These are phyloP conservation scores for Candida fluviatilis DNA, from an alignment of 805 yeast species.

Conservation along the genomic window DNA sequence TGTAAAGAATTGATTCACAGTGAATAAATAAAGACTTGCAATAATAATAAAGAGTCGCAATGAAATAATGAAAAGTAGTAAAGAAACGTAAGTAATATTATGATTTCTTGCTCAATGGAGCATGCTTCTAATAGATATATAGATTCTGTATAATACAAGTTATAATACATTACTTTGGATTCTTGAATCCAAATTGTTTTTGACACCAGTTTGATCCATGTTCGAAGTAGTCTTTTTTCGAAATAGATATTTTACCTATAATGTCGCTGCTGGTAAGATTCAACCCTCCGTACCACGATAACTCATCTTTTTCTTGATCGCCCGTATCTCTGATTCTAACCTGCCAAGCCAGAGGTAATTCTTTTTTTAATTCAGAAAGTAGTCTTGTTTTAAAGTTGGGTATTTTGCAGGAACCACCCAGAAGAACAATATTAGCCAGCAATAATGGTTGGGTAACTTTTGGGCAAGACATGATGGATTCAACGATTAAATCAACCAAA, in stretches of 20 bases:
- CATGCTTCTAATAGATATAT: too few relatives aligned
- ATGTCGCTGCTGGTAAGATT: constrained; percentile 35
- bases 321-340: constrained; percentile 37
- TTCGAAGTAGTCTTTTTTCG: constrained; percentile 80
- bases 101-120: too few relatives aligned
- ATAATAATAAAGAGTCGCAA: too few relatives aligned
- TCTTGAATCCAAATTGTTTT: constrained; percentile 45
- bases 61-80: too few relatives aligned
- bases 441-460: constrained; percentile 70
- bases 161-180: constrained; percentile 10
- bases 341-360: constrained; percentile 68
- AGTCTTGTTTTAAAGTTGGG: constrained; percentile 66
- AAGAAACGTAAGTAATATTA: too few relatives aligned
- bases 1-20: constrained; percentile 1
- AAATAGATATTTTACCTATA: constrained; percentile 51
- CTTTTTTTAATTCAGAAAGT: constrained; percentile 56
- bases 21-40: too few relatives aligned
- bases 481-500: constrained; percentile 75
- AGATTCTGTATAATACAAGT: background rate
- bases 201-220: constrained; percentile 66
- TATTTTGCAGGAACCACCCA: constrained; percentile 79
- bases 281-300: constrained; percentile 37
- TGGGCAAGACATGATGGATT: constrained; percentile 66
- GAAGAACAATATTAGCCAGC: constrained; percentile 70
- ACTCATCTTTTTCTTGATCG: constrained; percentile 16